phyloP scores from a whole-genome alignment of 164 flowering plant species.

The Protea cynaroides region DNA sequence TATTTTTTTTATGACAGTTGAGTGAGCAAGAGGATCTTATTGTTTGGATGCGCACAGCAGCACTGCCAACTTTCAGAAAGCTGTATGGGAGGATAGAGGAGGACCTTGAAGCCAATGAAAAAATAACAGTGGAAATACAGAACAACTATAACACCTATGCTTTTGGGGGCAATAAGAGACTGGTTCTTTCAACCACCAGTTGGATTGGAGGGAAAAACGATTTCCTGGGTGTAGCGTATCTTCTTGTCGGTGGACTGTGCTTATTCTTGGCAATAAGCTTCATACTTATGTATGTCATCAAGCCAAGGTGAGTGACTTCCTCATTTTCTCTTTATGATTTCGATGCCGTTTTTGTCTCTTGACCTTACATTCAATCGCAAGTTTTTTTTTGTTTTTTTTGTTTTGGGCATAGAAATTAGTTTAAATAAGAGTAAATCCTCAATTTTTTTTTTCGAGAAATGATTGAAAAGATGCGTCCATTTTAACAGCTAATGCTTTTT shows the following conservation, averaged over 20 bases:
- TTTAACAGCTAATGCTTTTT: background rate
- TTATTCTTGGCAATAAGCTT: conserved; percentile 59
- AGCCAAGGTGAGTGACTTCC: conserved; percentile 59
- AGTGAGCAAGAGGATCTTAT: conserved; percentile 87
- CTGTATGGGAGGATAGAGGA: conserved; percentile 72
- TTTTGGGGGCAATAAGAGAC: conserved; percentile 66
- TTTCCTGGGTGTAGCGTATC: conserved; percentile 72
- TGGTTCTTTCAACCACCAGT: conserved; percentile 75
- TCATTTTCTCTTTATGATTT: background rate
- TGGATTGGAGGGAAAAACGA: conserved; percentile 92
- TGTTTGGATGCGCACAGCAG: conserved; percentile 98
- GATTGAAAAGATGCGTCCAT: background rate
- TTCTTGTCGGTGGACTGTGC: conserved; percentile 65
- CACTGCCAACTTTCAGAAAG: conserved; percentile 80
- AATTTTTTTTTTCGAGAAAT: no score
- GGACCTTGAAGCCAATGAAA: conserved; percentile 52
- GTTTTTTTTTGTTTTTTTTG: no score
- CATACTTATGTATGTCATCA: conserved; percentile 48
- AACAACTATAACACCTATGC: conserved; percentile 84
- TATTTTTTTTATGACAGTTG: conserved; percentile 32
- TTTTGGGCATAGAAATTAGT: background rate
- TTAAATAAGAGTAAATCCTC: no score
- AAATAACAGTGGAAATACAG: conserved; percentile 42
- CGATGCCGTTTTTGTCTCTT: background rate
- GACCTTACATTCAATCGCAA: background rate